phyloP scores from a whole-genome alignment of 2,329 filamentous ascomycete species.

The Graphilbum fragrans region DNA sequence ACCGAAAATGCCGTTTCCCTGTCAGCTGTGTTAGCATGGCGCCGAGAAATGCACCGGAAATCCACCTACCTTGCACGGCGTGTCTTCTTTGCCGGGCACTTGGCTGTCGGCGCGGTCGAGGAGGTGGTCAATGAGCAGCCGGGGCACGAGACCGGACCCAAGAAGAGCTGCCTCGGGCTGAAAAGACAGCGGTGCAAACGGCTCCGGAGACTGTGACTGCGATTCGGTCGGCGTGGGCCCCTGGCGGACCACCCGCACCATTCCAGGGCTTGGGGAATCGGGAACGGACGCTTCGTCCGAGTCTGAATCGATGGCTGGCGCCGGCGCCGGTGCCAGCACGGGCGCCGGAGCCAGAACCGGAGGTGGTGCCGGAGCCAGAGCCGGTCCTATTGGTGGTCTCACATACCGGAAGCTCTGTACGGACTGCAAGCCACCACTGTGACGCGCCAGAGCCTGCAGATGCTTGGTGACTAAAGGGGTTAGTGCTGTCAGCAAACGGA shows the following conservation, averaged over 20 bases:
- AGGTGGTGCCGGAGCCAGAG: no score
- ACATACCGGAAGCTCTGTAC: no score
- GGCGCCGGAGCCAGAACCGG: no score
- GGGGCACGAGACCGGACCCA: slow-evolving; percentile 5
- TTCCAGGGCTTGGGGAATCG: no score
- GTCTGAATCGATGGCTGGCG: neutral
- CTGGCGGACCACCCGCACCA: neutral
- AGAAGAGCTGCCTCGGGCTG: neutral
- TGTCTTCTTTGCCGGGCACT: slow-evolving; percentile 7
- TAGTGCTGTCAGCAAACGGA: no score
- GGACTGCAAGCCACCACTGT: no score
- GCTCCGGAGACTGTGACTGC: neutral
- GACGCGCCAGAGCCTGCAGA: no score
- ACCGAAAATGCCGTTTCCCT: slow-evolving; percentile 18
- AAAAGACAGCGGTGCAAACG: neutral
- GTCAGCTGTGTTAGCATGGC: neutral
- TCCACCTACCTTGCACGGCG: slow-evolving; percentile 13
- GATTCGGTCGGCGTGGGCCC: neutral
- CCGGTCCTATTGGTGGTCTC: no score
- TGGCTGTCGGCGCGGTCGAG: slow-evolving; percentile 10
- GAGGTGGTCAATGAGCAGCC: slow-evolving; percentile 17
- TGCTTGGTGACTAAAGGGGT: no score
- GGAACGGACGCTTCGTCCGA: no score
- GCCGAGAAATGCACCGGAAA: neutral
- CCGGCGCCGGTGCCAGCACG: neutral